Evolutionary conservation across 331 rosid species (phyloP).

Genomic region (Spiraea crenata): DNA sequence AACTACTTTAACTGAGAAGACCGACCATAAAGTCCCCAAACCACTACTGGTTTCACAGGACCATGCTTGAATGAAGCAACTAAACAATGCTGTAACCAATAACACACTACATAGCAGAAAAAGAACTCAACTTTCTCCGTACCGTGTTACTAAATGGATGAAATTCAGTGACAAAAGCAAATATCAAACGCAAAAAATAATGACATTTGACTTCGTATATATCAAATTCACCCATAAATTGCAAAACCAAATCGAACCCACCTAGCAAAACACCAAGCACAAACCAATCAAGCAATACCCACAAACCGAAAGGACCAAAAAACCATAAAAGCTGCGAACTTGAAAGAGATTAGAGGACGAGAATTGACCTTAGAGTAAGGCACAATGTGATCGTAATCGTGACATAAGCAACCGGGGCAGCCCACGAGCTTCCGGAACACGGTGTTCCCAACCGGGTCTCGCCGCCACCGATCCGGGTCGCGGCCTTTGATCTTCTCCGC

Average conservation of each 20-base stretch:
- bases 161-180: neutral
- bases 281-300: neutral
- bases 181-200: neutral
- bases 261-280: neutral
- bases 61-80: neutral
- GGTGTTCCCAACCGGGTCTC: constrained; percentile 72
- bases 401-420: constrained; percentile 91
- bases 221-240: neutral
- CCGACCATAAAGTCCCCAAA: neutral
- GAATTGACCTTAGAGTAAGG: constrained; percentile 75
- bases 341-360: neutral
- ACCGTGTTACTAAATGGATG: neutral
- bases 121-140: neutral
- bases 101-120: neutral
- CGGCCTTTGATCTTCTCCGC: constrained; percentile 87
- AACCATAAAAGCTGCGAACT: neutral
- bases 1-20: no score
- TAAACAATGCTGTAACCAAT: neutral
- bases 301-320: neutral
- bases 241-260: constrained; percentile 5
- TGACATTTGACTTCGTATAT: neutral
- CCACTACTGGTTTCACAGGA: neutral
- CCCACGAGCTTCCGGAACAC: constrained; percentile 90
- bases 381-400: constrained; percentile 83
- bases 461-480: constrained; percentile 93